phyloP scores from a whole-genome alignment of 371 early-diverging fungal species.

The Mucor sp. region DNA sequence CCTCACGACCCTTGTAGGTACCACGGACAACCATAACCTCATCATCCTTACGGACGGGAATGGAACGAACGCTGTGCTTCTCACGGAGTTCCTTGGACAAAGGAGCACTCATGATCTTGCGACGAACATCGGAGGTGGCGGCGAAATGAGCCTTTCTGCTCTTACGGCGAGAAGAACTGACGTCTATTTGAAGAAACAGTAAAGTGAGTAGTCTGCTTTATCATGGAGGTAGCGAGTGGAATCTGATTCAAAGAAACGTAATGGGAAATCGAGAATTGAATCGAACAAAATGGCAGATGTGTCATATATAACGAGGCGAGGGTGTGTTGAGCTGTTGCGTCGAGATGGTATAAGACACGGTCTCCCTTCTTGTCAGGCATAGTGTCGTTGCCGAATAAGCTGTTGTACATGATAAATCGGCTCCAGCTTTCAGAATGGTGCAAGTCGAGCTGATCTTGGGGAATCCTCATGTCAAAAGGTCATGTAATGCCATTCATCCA shows the following conservation, averaged over 20 bases:
- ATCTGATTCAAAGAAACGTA: neutral
- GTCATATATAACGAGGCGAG: neutral
- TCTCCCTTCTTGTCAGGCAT: neutral
- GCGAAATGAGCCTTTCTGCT: slow-evolving; percentile 98
- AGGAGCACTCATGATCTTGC: slow-evolving; percentile 95
- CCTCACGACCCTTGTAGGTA: slow-evolving; percentile 95
- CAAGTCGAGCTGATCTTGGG: neutral
- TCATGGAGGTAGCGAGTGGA: neutral
- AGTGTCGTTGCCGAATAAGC: neutral
- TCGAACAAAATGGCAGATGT: neutral
- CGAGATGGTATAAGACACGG: neutral
- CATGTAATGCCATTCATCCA: neutral
- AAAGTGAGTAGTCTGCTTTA: neutral
- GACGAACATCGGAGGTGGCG: slow-evolving; percentile 93
- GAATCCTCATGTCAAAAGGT: neutral
- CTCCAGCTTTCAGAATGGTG: neutral
- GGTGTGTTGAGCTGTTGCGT: neutral
- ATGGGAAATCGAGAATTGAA: neutral
- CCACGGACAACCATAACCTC: slow-evolving; percentile 97
- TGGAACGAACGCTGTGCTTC: slow-evolving; percentile 64
- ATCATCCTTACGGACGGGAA: slow-evolving; percentile 97
- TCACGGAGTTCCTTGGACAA: slow-evolving; percentile 93
- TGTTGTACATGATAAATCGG: neutral
- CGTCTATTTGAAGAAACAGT: slow-evolving; percentile 52
- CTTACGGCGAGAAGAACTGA: slow-evolving; percentile 95